phyloP scores from a whole-genome alignment of 1,284 basidiomycete genomes.

The Apiotrichum laibachii region DNA sequence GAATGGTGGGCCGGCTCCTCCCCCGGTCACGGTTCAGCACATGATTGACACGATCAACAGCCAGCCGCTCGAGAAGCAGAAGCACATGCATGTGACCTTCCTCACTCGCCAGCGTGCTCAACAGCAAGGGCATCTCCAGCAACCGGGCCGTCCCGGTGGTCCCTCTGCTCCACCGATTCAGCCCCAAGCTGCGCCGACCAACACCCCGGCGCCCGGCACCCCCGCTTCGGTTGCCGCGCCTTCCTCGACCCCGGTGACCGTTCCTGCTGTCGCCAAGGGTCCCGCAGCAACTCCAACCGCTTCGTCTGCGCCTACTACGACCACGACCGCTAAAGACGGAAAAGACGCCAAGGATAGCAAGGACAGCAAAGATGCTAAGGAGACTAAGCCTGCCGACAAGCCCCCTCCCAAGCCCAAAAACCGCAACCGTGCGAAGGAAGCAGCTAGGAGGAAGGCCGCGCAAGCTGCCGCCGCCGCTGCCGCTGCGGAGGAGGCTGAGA shows the following conservation, averaged over 20 bases:
- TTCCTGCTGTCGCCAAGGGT: not conserved
- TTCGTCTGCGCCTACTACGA: not conserved
- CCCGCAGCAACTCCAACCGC: not conserved
- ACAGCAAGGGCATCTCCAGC: constrained; percentile 9
- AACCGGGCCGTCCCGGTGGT: not conserved
- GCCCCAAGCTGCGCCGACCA: constrained; percentile 4
- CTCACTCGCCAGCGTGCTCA: constrained; percentile 13
- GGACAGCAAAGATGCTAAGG: constrained; percentile 1
- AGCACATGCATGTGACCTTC: constrained; percentile 16
- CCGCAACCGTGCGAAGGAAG: not conserved
- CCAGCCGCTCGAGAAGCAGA: constrained; percentile 20
- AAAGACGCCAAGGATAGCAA: not conserved
- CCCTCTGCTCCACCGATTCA: not conserved
- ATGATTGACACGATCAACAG: constrained; percentile 10
- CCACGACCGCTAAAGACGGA: not conserved
- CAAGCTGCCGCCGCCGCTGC: constrained; percentile 3
- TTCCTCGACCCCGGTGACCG: not conserved
- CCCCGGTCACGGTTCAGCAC: constrained; percentile 15
- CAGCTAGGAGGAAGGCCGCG: not conserved
- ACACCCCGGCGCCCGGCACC: not conserved
- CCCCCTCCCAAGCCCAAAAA: not conserved
- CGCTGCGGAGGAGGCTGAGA: constrained; percentile 3
- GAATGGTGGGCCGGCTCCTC: constrained; percentile 1
- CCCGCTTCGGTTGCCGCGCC: not conserved
- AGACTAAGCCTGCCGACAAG: not conserved